These are phyloP conservation scores for Biancaea sappan DNA, from an alignment of 306 rosid species.

Conservation along the genomic window DNA sequence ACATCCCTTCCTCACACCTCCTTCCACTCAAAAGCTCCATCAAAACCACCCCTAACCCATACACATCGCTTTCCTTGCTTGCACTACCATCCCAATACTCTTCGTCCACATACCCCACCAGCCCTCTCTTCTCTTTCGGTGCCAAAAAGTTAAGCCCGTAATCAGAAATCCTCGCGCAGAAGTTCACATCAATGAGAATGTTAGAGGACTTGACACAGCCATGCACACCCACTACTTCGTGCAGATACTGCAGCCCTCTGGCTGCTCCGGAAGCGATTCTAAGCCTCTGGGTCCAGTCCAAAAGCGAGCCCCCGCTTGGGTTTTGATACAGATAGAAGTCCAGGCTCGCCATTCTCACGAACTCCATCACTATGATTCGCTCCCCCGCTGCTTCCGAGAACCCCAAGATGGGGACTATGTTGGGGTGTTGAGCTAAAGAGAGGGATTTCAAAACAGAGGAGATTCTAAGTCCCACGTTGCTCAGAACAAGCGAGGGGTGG, in stretches of 20 bases:
- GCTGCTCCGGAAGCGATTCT: conserved; percentile 80
- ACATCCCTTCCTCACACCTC: conserved; percentile 59
- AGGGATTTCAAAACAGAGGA: conserved; percentile 60
- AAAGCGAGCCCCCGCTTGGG: conserved; percentile 57
- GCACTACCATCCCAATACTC: conserved; percentile 66
- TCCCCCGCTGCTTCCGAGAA: conserved; percentile 91
- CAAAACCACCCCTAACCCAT: conserved; percentile 80
- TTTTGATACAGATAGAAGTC: conserved; percentile 71
- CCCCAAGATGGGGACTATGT: conserved; percentile 73
- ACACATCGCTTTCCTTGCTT: conserved; percentile 79
- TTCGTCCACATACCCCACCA: conserved; percentile 65
- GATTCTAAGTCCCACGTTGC: conserved; percentile 78
- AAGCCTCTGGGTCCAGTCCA: conserved; percentile 63
- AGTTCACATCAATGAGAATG: conserved; percentile 59
- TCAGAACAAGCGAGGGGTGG: conserved; percentile 66
- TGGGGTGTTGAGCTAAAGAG: conserved; percentile 76
- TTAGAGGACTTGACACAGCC: conserved; percentile 84
- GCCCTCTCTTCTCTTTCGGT: conserved; percentile 51
- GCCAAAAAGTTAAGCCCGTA: conserved; percentile 75
- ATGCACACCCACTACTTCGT: conserved; percentile 71
- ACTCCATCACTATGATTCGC: conserved; percentile 71
- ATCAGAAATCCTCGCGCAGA: conserved; percentile 60
- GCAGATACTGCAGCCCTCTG: conserved; percentile 77
- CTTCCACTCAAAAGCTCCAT: conserved; percentile 88
- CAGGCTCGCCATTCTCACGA: conserved; percentile 56